These are phyloP conservation scores for Huiozyma sinensis DNA, from an alignment of 805 yeast genomes.

Conservation along the genomic window DNA sequence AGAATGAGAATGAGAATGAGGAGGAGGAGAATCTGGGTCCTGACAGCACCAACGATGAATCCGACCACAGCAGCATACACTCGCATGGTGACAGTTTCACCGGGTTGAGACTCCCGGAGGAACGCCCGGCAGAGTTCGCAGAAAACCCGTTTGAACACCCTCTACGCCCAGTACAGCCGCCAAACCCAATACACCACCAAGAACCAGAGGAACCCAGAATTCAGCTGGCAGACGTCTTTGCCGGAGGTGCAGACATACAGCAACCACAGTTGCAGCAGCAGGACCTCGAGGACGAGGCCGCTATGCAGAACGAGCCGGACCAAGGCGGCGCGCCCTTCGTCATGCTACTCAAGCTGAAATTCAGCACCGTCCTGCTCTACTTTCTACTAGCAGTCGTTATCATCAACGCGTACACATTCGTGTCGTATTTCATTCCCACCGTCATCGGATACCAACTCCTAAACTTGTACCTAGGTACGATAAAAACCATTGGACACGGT, in stretches of 20 bases:
- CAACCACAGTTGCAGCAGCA: not conserved
- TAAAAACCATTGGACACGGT: conserved; percentile 8
- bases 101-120: no score
- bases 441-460: conserved; percentile 31
- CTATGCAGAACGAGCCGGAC: not conserved
- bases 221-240: not conserved
- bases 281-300: not conserved
- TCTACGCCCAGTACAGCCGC: conserved; percentile 6
- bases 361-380: conserved; percentile 16
- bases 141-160: conserved; percentile 1
- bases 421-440: conserved; percentile 40
- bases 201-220: no score
- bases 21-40: not conserved
- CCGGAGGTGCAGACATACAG: not conserved
- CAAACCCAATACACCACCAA: conserved; percentile 6
- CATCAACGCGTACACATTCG: conserved; percentile 29
- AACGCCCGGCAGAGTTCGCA: no score
- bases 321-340: conserved; percentile 8
- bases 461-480: conserved; percentile 10
- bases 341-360: conserved; percentile 17
- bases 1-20: not conserved
- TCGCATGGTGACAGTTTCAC: no score
- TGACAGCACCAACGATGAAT: no score
- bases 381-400: conserved; percentile 21
- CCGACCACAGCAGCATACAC: no score